Evolutionary conservation across 148 eudicot genomes (phyloP).

Genomic region (Fallopia convolvulus): DNA sequence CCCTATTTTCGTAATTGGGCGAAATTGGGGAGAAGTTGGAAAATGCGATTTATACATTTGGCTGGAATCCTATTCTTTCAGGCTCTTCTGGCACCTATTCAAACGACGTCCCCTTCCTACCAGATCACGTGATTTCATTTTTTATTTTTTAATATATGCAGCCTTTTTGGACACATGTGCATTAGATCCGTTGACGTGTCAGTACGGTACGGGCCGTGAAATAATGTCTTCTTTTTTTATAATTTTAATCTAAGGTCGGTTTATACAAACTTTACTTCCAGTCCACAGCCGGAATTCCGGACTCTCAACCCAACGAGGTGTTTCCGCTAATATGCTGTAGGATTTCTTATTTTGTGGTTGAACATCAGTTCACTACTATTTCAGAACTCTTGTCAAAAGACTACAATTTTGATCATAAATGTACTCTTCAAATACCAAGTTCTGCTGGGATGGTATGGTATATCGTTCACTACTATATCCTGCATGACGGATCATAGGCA

Average conservation of each 20-base stretch:
- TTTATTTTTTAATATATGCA: neutral
- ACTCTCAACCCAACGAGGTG: no score
- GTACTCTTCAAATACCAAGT: conserved; percentile 58
- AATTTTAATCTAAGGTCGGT: no score
- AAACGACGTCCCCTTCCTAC: neutral
- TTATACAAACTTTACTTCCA: no score
- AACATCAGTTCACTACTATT: no score
- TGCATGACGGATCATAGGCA: neutral
- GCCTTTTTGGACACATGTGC: neutral
- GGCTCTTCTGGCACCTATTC: neutral
- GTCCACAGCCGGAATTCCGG: no score
- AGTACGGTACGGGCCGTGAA: neutral
- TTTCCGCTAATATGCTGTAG: no score
- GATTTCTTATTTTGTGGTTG: no score
- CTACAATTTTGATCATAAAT: conserved; percentile 80
- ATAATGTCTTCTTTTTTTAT: no score
- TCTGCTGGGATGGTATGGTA: conserved; percentile 66
- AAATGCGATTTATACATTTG: conserved; percentile 7
- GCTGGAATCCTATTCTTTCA: neutral
- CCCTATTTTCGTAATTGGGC: neutral
- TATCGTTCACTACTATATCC: neutral
- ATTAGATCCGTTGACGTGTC: neutral
- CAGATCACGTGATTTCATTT: neutral
- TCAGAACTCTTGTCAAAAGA: conserved; percentile 90
- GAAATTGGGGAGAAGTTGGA: neutral